Base-by-base conservation (phyloP, 1,284 basidiomycete species). In the Stygiomarasmius scandens region DNA sequence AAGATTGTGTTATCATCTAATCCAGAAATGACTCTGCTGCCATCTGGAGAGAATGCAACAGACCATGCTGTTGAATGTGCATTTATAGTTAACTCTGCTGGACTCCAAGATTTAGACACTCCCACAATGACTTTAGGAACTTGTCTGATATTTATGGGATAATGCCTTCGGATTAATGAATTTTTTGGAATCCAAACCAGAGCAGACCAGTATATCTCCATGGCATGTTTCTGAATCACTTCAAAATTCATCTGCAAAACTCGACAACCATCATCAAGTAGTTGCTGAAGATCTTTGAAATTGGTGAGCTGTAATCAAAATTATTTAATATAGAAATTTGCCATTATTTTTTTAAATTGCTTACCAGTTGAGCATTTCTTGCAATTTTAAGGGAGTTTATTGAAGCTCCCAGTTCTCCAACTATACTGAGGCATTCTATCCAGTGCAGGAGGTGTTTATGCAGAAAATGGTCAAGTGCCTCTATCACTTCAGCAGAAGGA, bases 161-260 rank as follows among this genome's bases (percentile, higher is more conserved):
- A 58, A 4, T 52, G n/a, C 24, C 38, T 43, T 14, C 58, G 51
- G 48, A 62, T 32, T 29, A 59, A 52, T 19, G 61, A 62, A 34
- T 55, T 23, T 19, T 60, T 41, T 14, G 61, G 61, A 52, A 60
- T 48, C 61, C 61, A 62, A 60, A 58, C 58, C 6, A 61, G 59
- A 12, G 54, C 61, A 24, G 61, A 63, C 14, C 57, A 52, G 29
- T 63, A 63, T 12, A 53, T 54, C 19, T 59, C 54, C 6, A 61
- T 25, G 36, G 38, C 32, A 23, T 61, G 45, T 41, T 55, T 50
- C 27, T 60, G 54, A 36, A 60, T 47, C 43, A 22, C 27, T 49
- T 59, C 52, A 50, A 63, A 63, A 49, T 50, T 61, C 50, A 59
- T 56, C 55, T 59, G 56, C 45, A 63, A 32, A 54, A 27, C 58